Conservation (phyloP, 148 eudicot genomes). For the Mesembryanthemum crystallinum region DNA sequence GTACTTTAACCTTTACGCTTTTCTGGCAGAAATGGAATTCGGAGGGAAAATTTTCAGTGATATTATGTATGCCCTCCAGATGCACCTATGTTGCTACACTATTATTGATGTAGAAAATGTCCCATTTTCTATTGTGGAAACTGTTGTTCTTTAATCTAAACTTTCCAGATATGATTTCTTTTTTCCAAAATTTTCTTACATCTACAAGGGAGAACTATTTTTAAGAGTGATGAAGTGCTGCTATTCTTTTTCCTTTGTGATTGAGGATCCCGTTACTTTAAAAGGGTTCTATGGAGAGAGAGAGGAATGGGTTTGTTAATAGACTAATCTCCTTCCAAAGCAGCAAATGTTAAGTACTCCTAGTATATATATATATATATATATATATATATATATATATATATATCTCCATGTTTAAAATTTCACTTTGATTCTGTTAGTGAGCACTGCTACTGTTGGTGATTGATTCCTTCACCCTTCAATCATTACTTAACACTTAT, state of each 20-base stretch:
- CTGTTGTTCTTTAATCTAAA: background rate
- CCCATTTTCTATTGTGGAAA: background rate
- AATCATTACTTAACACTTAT: slow-evolving; percentile 8
- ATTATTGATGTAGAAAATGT: background rate
- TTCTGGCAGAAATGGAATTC: background rate
- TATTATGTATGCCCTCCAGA: background rate
- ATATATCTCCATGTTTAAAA: background rate
- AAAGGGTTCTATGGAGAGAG: background rate
- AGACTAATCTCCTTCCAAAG: background rate
- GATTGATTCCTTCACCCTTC: slow-evolving; percentile 7
- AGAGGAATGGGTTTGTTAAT: background rate
- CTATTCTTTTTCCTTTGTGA: background rate
- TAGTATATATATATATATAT: too few species aligned
- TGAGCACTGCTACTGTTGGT: slow-evolving; percentile 7
- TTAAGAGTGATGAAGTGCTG: background rate
- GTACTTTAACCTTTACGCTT: background rate
- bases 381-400: too few species aligned
- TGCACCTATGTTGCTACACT: background rate
- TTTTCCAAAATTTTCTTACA: background rate
- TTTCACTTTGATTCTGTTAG: background rate
- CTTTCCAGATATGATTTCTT: background rate
- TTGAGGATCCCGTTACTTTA: background rate
- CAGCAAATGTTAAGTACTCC: too few species aligned
- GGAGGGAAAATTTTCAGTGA: background rate
- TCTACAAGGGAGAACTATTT: background rate